Percentiles rank a stretch among this genome's conserved stretches.
Conservation (phyloP, 495 filamentous ascomycete species). For the Neurospora hispaniola region DNA sequence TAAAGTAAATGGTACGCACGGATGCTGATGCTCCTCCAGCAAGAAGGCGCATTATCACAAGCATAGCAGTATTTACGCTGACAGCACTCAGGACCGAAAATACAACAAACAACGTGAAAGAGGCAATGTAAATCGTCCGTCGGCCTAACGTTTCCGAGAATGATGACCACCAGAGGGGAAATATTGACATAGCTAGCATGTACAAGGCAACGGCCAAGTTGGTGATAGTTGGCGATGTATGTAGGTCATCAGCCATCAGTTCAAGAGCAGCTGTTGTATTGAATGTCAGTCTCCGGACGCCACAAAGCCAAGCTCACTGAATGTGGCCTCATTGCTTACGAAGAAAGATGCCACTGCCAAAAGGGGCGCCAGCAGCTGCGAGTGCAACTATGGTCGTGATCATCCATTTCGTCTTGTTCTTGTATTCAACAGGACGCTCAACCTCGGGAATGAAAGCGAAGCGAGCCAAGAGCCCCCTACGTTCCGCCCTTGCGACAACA, state of each 20-base stretch:
- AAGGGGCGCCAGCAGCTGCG: slow-evolving; percentile 65
- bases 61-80: slow-evolving; percentile 67
- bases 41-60: slow-evolving; percentile 74
- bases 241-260: slow-evolving; percentile 54
- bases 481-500: slow-evolving; percentile 52
- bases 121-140: slow-evolving; percentile 74
- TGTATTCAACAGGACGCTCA: slow-evolving; percentile 62
- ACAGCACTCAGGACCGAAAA: slow-evolving; percentile 67
- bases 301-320: neutral
- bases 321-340: slow-evolving; percentile 43
- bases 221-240: slow-evolving; percentile 57
- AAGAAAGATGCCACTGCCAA: slow-evolving; percentile 78
- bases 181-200: slow-evolving; percentile 84
- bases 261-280: slow-evolving; percentile 51
- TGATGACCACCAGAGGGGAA: slow-evolving; percentile 89
- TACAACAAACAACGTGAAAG: slow-evolving; percentile 70
- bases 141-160: slow-evolving; percentile 79
- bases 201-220: slow-evolving; percentile 81
- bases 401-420: slow-evolving; percentile 65
- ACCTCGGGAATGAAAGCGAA: slow-evolving; percentile 76
- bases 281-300: neutral
- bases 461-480: slow-evolving; percentile 65
- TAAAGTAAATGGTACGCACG: neutral
- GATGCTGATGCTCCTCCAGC: slow-evolving; percentile 77
- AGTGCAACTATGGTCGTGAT: slow-evolving; percentile 72